phyloP scores from a whole-genome alignment of 805 yeast species.

The Kazachstania viticola region DNA sequence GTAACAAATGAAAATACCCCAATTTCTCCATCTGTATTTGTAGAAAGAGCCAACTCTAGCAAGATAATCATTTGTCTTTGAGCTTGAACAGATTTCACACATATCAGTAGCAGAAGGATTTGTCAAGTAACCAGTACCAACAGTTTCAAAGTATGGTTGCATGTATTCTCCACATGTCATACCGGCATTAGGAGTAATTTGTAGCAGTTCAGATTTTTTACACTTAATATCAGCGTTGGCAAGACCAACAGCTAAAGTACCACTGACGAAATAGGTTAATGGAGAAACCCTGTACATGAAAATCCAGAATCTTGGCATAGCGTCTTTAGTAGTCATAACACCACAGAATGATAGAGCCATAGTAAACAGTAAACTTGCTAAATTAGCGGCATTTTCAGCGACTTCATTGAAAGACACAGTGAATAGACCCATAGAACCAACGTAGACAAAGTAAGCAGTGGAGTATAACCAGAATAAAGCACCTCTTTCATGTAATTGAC shows the following conservation, averaged over 20 bases:
- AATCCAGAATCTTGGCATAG: slow-evolving; percentile 65
- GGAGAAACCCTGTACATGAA: slow-evolving; percentile 72
- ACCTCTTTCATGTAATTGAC: slow-evolving; percentile 39
- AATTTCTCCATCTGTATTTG: slow-evolving; percentile 43
- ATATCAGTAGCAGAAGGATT: slow-evolving; percentile 34
- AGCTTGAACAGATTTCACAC: slow-evolving; percentile 50
- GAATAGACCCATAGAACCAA: slow-evolving; percentile 48
- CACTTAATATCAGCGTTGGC: slow-evolving; percentile 41
- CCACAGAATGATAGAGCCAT: slow-evolving; percentile 67
- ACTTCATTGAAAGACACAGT: slow-evolving; percentile 47
- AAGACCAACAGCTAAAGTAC: slow-evolving; percentile 43
- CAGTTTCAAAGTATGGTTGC: slow-evolving; percentile 23
- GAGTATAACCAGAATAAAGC: slow-evolving; percentile 40
- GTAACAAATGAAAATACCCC: slow-evolving; percentile 44
- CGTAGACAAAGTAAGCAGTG: slow-evolving; percentile 39
- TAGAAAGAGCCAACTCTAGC: slow-evolving; percentile 30
- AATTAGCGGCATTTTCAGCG: slow-evolving; percentile 53
- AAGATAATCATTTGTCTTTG: slow-evolving; percentile 48
- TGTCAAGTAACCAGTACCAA: slow-evolving; percentile 38
- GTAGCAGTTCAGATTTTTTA: slow-evolving; percentile 35
- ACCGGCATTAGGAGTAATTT: slow-evolving; percentile 42
- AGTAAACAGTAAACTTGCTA: slow-evolving; percentile 46
- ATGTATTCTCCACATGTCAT: slow-evolving; percentile 48
- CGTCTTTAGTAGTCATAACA: slow-evolving; percentile 47
- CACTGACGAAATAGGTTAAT: slow-evolving; percentile 51